Conservation (phyloP, 129 eudicot genomes). For the Centrapalus pauciflorus region DNA sequence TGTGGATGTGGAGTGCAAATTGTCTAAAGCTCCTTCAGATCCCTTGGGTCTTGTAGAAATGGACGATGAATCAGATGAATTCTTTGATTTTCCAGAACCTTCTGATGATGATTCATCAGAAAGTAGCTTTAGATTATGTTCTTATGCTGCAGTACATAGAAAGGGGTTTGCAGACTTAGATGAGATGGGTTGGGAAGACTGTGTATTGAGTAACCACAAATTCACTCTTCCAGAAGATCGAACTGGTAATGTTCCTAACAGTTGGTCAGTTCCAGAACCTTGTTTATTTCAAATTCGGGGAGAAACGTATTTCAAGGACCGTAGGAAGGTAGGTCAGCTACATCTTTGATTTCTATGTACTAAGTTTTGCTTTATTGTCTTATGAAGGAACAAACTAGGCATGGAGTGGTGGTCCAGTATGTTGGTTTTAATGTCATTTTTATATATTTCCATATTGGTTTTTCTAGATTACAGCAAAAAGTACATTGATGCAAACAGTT, state of each 20-base stretch:
- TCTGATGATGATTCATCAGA: slow-evolving; percentile 30
- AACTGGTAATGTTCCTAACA: slow-evolving; percentile 37
- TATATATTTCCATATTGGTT: not conserved
- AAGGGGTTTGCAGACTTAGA: slow-evolving; percentile 41
- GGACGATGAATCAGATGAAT: slow-evolving; percentile 45
- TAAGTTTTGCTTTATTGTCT: too few species aligned
- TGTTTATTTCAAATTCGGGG: slow-evolving; percentile 55
- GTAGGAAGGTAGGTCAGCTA: slow-evolving; percentile 36
- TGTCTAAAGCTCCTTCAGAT: not conserved
- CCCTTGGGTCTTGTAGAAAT: slow-evolving; percentile 37
- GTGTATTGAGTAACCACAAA: slow-evolving; percentile 29
- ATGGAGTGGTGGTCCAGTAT: too few species aligned
- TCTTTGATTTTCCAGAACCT: slow-evolving; percentile 44
- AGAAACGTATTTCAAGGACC: slow-evolving; percentile 44
- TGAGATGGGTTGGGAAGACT: slow-evolving; percentile 37
- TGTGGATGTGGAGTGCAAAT: not conserved
- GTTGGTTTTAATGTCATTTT: not conserved
- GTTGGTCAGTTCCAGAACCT: slow-evolving; percentile 55
- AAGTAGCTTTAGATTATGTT: not conserved
- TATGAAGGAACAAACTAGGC: too few species aligned
- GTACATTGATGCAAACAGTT: slow-evolving; percentile 49
- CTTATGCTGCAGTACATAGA: slow-evolving; percentile 37
- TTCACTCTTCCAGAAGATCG: slow-evolving; percentile 56
- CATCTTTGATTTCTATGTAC: not conserved
- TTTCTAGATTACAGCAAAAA: slow-evolving; percentile 41